Evolutionary conservation across 2,329 filamentous ascomycete species (phyloP).

Genomic region (Ophidiomyces ophidiicola): DNA sequence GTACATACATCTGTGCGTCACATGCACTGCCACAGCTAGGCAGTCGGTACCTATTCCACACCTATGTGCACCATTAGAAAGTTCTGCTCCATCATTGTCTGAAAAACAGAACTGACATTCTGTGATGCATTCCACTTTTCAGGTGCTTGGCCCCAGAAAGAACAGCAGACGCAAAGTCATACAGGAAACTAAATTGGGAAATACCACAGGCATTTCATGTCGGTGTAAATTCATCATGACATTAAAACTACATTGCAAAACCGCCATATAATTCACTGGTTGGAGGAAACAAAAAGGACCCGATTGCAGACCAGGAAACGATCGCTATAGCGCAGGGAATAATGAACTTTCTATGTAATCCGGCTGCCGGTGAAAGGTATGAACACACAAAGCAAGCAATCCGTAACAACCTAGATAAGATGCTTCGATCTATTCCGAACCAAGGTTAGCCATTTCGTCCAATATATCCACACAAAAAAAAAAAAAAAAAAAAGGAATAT

Average conservation of each 20-base stretch:
- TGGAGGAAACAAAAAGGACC: constrained; percentile 1
- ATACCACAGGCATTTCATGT: background rate
- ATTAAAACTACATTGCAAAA: constrained; percentile 3
- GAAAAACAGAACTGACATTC: too few relatives aligned
- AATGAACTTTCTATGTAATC: constrained; percentile 2
- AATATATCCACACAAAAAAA: constrained; percentile 2
- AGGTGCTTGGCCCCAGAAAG: too few relatives aligned
- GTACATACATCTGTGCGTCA: too few relatives aligned
- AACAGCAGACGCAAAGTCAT: too few relatives aligned
- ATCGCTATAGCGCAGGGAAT: constrained; percentile 1
- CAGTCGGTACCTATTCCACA: too few relatives aligned
- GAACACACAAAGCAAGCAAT: constrained; percentile 3
- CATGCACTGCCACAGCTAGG: too few relatives aligned
- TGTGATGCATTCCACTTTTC: too few relatives aligned
- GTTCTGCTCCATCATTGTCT: too few relatives aligned
- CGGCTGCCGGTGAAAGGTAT: constrained; percentile 2
- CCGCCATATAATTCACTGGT: constrained; percentile 2
- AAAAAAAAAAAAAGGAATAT: constrained; percentile 9
- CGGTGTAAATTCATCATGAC: constrained; percentile 5
- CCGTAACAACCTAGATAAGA: constrained; percentile 43
- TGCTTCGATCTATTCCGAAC: constrained; percentile 47
- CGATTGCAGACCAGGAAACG: constrained; percentile 2
- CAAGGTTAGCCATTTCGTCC: background rate
- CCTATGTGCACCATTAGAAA: too few relatives aligned
- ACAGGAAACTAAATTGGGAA: background rate